Percentiles rank a stretch among this genome's conserved stretches.
Evolutionary conservation across 192 early-diverging fungal species (phyloP).

Genomic region (Backusella morwellensis): DNA sequence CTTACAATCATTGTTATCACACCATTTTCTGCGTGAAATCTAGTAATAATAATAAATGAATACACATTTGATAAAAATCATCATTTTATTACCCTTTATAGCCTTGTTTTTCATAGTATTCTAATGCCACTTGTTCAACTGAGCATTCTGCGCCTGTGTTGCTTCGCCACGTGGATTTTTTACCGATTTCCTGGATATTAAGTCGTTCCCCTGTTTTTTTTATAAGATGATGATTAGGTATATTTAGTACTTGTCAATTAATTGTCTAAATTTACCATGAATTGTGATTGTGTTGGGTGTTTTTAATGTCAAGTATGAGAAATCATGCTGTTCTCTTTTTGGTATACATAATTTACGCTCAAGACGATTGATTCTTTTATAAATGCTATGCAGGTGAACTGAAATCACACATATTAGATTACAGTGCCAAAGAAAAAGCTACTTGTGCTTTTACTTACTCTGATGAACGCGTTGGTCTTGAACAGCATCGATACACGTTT

Average conservation of each 20-base stretch:
- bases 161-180: constrained; percentile 47
- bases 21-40: constrained; percentile 62
- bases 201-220: constrained; percentile 24
- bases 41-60: neutral
- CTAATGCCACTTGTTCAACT: constrained; percentile 63
- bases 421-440: neutral
- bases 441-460: constrained; percentile 27
- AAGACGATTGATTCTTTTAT: constrained; percentile 43
- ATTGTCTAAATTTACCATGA: constrained; percentile 19
- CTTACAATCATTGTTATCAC: constrained; percentile 52
- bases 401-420: neutral
- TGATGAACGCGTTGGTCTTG: constrained; percentile 58
- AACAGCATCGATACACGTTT: constrained; percentile 59
- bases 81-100: constrained; percentile 44
- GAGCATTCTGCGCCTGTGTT: constrained; percentile 59
- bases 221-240: neutral
- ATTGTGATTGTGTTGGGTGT: constrained; percentile 37
- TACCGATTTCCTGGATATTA: constrained; percentile 33
- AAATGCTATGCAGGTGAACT: constrained; percentile 42
- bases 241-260: too few species aligned
- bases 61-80: neutral
- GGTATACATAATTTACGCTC: constrained; percentile 44
- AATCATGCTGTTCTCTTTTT: constrained; percentile 48
- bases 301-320: constrained; percentile 40
- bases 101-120: constrained; percentile 60